These are phyloP conservation scores for Mycosphaerelloides madeirae DNA, from an alignment of 2,329 filamentous ascomycete species.

Conservation along the genomic window DNA sequence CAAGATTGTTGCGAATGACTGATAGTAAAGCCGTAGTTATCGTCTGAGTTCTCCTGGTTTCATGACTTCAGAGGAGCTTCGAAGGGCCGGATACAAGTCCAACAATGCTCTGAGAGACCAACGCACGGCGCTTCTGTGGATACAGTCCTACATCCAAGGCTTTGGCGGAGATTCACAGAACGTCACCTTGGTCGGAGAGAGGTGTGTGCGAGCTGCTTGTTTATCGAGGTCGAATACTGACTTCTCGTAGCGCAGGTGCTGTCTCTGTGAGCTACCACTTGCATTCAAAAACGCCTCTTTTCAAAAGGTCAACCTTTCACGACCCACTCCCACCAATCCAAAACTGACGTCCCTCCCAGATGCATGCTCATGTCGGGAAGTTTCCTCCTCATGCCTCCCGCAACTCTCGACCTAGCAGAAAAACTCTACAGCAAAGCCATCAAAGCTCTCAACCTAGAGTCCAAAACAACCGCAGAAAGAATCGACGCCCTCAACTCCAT, in stretches of 20 bases:
- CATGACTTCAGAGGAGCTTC: constrained; percentile 21
- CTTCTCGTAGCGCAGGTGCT: constrained; percentile 36
- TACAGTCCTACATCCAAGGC: constrained; percentile 33
- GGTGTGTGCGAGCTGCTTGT: too few species aligned
- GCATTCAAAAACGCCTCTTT: constrained; percentile 37
- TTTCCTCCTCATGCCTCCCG: constrained; percentile 37
- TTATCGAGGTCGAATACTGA: too few species aligned
- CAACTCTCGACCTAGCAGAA: constrained; percentile 39
- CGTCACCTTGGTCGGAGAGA: constrained; percentile 44
- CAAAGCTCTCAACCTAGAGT: constrained; percentile 37
- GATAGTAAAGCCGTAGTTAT: constrained; percentile 36
- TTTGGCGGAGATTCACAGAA: constrained; percentile 38
- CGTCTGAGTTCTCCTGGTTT: constrained; percentile 44
- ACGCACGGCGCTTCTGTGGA: constrained; percentile 35
- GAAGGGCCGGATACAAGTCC: constrained; percentile 21
- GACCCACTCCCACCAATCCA: too few species aligned
- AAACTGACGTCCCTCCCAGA: constrained; percentile 24
- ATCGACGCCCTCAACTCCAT: constrained; percentile 39
- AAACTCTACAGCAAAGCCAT: constrained; percentile 39
- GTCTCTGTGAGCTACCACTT: constrained; percentile 18
- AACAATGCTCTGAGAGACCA: constrained; percentile 30
- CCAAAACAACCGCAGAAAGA: constrained; percentile 36
- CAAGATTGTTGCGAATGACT: not conserved
- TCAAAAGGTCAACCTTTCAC: constrained; percentile 11
- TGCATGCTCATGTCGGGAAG: constrained; percentile 42